A percentile compares a stretch with the other conserved stretches of the same genome.
These are phyloP conservation scores for Diaporthe sp. DNA, from an alignment of 2,329 filamentous ascomycete genomes.

Conservation along the genomic window DNA sequence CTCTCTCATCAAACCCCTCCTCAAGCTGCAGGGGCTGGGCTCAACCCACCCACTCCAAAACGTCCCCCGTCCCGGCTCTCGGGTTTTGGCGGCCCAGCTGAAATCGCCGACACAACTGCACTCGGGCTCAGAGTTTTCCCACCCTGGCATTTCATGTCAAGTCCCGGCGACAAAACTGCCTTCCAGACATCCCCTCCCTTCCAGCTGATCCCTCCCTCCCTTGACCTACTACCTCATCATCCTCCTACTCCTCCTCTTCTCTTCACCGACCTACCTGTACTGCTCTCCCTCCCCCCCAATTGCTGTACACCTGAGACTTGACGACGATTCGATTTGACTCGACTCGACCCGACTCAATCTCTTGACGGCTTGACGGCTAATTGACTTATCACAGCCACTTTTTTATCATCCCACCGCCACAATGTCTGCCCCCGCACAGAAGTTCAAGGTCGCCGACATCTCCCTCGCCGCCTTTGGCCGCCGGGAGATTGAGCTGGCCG, in stretches of 20 bases:
- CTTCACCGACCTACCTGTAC: slow-evolving; percentile 32
- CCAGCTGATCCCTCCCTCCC: slow-evolving; percentile 32
- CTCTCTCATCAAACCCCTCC: background rate
- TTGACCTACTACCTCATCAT: too few species aligned
- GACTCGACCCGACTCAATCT: too few species aligned
- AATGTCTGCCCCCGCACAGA: slow-evolving; percentile 85
- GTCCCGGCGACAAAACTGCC: slow-evolving; percentile 9
- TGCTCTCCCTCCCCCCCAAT: slow-evolving; percentile 27
- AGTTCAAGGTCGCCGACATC: slow-evolving; percentile 99
- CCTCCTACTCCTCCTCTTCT: too few species aligned
- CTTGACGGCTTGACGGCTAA: slow-evolving; percentile 15
- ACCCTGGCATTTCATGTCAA: background rate
- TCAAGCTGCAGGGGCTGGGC: slow-evolving; percentile 1
- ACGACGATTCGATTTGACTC: too few species aligned
- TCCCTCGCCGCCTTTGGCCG: slow-evolving; percentile 97
- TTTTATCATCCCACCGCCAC: slow-evolving; percentile 42
- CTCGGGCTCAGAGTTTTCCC: slow-evolving; percentile 38
- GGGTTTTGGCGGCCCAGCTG: slow-evolving; percentile 29
- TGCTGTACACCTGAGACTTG: background rate
- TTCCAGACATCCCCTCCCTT: slow-evolving; percentile 3
- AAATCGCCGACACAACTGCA: slow-evolving; percentile 23
- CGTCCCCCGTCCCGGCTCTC: slow-evolving; percentile 3
- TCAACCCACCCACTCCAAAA: background rate
- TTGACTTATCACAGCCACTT: slow-evolving; percentile 27
- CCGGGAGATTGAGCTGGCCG: slow-evolving; percentile 98